phyloP scores from a whole-genome alignment of 306 rosid species.

The Cucurbita moschata region DNA sequence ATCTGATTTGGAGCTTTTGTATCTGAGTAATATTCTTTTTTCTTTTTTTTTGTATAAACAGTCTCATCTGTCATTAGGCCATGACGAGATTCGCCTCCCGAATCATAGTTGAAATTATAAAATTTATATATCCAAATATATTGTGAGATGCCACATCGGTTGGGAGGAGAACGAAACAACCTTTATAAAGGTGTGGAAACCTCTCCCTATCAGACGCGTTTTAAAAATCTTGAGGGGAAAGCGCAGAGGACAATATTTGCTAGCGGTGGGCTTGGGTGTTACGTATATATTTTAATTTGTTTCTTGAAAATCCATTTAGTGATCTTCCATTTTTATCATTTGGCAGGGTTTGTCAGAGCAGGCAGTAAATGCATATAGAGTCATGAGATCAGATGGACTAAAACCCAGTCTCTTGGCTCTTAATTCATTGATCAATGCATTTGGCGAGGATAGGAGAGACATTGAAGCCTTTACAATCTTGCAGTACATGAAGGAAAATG shows the following conservation, averaged over 20 bases:
- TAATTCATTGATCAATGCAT: slow-evolving; percentile 80
- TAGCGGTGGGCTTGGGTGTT: no score
- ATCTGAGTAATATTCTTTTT: neutral
- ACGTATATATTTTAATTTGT: no score
- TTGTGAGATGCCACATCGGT: no score
- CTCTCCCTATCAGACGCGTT: no score
- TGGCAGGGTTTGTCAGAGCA: slow-evolving; percentile 80
- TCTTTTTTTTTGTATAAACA: neutral
- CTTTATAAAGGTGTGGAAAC: no score
- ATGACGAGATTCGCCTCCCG: neutral
- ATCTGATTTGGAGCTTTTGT: neutral
- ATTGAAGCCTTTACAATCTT: slow-evolving; percentile 84
- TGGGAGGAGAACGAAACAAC: no score
- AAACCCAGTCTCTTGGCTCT: slow-evolving; percentile 81
- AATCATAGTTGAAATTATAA: neutral
- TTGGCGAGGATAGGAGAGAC: slow-evolving; percentile 83
- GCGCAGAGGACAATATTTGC: no score
- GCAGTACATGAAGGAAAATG: slow-evolving; percentile 83
- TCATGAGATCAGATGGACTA: slow-evolving; percentile 68
- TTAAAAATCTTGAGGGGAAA: no score
- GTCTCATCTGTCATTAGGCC: neutral
- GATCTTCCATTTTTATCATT: slow-evolving; percentile 10
- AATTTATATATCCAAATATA: neutral
- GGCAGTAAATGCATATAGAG: slow-evolving; percentile 72
- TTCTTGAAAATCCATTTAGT: slow-evolving; percentile 11